These are phyloP conservation scores for Neoarthrinium moseri DNA, from an alignment of 2,329 filamentous ascomycete genomes.

Conservation along the genomic window DNA sequence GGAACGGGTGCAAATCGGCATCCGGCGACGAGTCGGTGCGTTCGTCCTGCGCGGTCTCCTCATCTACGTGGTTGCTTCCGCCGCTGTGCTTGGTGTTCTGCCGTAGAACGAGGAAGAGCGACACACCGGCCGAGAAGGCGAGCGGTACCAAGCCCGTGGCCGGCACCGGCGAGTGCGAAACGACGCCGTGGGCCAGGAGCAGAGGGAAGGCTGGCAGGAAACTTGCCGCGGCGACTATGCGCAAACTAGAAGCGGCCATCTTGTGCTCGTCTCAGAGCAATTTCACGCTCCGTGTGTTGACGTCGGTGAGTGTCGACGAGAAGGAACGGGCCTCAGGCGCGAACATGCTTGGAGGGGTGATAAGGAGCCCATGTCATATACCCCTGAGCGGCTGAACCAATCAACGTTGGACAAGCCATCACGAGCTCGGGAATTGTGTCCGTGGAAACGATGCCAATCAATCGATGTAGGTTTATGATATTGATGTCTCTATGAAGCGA, in stretches of 20 bases:
- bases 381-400: too few relatives aligned
- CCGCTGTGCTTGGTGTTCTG: conserved; percentile 5
- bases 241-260: conserved; percentile 17
- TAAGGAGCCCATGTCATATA: too few relatives aligned
- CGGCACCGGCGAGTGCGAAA: conserved; percentile 32
- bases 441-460: too few relatives aligned
- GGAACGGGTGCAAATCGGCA: conserved; percentile 26
- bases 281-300: too few relatives aligned
- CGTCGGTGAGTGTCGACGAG: too few relatives aligned
- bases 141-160: conserved; percentile 39
- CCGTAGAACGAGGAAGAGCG: conserved; percentile 22
- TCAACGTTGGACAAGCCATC: too few relatives aligned
- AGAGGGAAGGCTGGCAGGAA: conserved; percentile 39
- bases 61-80: conserved; percentile 10
- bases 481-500: too few relatives aligned
- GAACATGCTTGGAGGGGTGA: too few relatives aligned
- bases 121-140: conserved; percentile 30
- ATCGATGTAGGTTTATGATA: too few relatives aligned
- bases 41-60: conserved; percentile 9
- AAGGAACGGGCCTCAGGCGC: too few relatives aligned
- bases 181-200: conserved; percentile 35
- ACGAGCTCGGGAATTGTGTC: too few relatives aligned
- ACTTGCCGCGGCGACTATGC: conserved; percentile 31
- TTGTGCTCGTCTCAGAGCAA: background rate
- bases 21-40: conserved; percentile 3